These are phyloP conservation scores for Coprinopsis strossmayeri DNA, from an alignment of 768 basidiomycete genomes.

Conservation along the genomic window DNA sequence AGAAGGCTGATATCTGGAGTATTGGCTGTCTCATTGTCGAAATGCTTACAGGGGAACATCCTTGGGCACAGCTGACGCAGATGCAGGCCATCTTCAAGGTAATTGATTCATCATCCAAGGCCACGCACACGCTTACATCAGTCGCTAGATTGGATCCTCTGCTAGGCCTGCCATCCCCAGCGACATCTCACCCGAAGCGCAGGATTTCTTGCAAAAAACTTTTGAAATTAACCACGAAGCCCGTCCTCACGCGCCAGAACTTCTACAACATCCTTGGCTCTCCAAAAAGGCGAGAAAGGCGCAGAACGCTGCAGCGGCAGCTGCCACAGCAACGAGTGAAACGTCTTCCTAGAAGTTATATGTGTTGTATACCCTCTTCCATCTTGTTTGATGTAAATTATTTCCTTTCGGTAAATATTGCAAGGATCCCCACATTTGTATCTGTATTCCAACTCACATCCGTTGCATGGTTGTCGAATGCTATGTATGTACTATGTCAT, in stretches of 20 bases:
- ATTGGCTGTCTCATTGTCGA: constrained; percentile 93
- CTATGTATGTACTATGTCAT: too few species aligned
- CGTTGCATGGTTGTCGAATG: background rate
- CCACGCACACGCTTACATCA: too few species aligned
- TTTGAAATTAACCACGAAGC: constrained; percentile 81
- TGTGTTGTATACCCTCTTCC: background rate
- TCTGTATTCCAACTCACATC: constrained; percentile 4
- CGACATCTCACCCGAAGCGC: constrained; percentile 86
- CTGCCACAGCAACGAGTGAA: background rate
- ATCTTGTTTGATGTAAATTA: constrained; percentile 1
- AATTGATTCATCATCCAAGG: too few species aligned
- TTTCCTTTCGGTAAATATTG: background rate
- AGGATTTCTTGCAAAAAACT: constrained; percentile 78
- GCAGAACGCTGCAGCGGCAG: constrained; percentile 1
- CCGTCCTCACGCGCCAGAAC: constrained; percentile 71
- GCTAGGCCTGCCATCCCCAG: constrained; percentile 84
- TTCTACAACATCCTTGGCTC: constrained; percentile 75
- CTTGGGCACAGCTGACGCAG: constrained; percentile 92
- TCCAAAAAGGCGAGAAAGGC: constrained; percentile 10
- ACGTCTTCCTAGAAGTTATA: too few species aligned
- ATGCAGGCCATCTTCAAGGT: constrained; percentile 99
- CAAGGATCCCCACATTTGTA: background rate
- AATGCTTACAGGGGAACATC: constrained; percentile 95
- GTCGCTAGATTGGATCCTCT: constrained; percentile 89
- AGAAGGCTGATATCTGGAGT: constrained; percentile 95